Conservation (phyloP, 768 basidiomycete species). For the Boletus vinaceobasis region DNA sequence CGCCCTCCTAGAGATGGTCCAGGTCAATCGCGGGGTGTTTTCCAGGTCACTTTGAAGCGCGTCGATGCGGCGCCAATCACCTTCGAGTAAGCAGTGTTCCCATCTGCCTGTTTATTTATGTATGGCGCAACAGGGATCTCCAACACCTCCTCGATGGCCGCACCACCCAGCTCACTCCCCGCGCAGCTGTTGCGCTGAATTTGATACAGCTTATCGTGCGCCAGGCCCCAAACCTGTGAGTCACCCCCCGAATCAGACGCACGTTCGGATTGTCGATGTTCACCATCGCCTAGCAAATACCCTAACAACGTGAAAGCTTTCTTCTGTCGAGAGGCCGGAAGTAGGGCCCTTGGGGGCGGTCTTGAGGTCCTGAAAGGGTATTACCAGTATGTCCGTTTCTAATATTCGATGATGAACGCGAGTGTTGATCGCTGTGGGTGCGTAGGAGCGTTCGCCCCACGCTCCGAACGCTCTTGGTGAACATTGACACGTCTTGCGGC, state of each 20-base stretch:
- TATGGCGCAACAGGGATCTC: constrained; percentile 20
- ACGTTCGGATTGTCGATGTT: background rate
- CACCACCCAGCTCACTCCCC: constrained; percentile 20
- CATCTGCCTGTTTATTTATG: background rate
- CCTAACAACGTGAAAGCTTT: constrained; percentile 47
- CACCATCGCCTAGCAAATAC: constrained; percentile 32
- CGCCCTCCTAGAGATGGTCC: constrained; percentile 13
- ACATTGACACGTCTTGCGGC: constrained; percentile 46
- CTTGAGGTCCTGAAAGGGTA: constrained; percentile 48
- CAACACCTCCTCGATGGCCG: constrained; percentile 24
- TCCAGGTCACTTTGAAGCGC: constrained; percentile 33
- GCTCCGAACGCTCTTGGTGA: constrained; percentile 38
- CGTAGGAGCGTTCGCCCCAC: constrained; percentile 47
- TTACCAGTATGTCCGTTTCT: constrained; percentile 41
- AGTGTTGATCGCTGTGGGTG: background rate
- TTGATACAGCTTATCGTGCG: constrained; percentile 48
- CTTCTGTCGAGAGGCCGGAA: constrained; percentile 37
- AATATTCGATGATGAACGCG: background rate
- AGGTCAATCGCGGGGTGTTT: constrained; percentile 25
- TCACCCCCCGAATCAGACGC: constrained; percentile 1
- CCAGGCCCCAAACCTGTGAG: constrained; percentile 45
- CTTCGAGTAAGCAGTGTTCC: constrained; percentile 29
- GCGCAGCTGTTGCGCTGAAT: constrained; percentile 40
- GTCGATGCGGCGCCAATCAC: constrained; percentile 38
- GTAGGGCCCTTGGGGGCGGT: constrained; percentile 23